Conservation (phyloP, 495 filamentous ascomycete genomes). For the Penicillium riverlandense region DNA sequence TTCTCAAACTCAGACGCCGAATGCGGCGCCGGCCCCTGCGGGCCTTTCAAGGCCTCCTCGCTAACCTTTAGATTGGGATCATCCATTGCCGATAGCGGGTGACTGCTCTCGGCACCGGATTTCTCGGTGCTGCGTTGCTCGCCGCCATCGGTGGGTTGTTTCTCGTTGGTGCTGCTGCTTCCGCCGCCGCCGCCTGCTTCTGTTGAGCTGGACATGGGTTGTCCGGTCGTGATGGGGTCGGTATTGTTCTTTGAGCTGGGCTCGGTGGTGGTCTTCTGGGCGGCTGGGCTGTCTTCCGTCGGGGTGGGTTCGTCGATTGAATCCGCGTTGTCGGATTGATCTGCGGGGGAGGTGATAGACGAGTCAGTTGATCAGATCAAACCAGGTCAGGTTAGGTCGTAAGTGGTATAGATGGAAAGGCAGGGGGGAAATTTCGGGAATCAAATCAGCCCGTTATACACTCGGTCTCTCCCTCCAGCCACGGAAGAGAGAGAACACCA, state of each 20-base stretch:
- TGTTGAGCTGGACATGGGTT: not conserved
- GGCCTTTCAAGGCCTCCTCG: slow-evolving; percentile 30
- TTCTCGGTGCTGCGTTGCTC: slow-evolving; percentile 10
- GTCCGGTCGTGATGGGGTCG: not conserved
- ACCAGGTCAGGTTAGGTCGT: no score
- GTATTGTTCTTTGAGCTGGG: not conserved
- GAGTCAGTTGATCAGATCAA: no score
- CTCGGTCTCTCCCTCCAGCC: no score
- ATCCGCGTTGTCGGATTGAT: not conserved
- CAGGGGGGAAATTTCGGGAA: no score
- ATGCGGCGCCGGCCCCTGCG: slow-evolving; percentile 19
- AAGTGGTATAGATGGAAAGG: no score
- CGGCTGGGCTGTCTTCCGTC: slow-evolving; percentile 1
- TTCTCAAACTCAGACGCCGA: slow-evolving; percentile 15
- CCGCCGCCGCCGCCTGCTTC: not conserved
- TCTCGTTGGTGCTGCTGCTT: not conserved
- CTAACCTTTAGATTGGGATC: slow-evolving; percentile 12
- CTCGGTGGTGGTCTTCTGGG: not conserved
- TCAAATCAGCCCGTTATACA: no score
- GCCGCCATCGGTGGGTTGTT: not conserved
- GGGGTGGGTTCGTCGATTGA: no score
- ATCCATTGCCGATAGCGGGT: not conserved
- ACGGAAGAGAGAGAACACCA: not conserved
- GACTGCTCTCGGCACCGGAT: not conserved
- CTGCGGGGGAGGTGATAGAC: no score